Evolutionary conservation across 108 stramenopile species (phyloP).

Genomic region (Thalassiosira profunda): DNA sequence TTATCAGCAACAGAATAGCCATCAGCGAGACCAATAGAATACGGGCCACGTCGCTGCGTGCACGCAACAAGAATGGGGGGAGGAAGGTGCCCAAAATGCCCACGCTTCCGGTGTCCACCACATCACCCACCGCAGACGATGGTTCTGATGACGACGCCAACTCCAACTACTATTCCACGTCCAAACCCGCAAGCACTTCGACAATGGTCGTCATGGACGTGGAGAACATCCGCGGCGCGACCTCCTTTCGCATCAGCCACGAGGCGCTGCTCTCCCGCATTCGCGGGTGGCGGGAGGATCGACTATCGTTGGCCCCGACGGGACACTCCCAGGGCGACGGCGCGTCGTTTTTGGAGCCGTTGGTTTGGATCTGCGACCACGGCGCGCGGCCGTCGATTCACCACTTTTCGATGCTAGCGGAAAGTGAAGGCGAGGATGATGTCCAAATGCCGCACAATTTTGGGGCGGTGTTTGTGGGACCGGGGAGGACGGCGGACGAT

Average conservation of each 20-base stretch:
- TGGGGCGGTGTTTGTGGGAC: slow-evolving; percentile 60
- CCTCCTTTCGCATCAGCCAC: slow-evolving; percentile 62
- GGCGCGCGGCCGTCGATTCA: slow-evolving; percentile 26
- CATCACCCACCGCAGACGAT: neutral
- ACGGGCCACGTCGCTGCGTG: neutral
- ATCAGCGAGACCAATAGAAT: neutral
- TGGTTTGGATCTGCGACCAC: slow-evolving; percentile 41
- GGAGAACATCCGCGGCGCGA: slow-evolving; percentile 77
- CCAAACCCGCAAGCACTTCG: slow-evolving; percentile 1
- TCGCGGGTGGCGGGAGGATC: slow-evolving; percentile 37
- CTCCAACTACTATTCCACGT: neutral
- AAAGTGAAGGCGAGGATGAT: neutral
- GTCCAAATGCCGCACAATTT: slow-evolving; percentile 36
- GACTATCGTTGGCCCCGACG: slow-evolving; percentile 9
- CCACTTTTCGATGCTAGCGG: slow-evolving; percentile 13
- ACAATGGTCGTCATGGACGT: slow-evolving; percentile 59
- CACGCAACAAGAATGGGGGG: neutral
- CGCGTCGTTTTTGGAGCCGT: slow-evolving; percentile 22
- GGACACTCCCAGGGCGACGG: neutral
- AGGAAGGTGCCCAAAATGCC: slow-evolving; percentile 22
- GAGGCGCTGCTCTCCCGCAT: slow-evolving; percentile 36
- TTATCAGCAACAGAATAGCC: neutral
- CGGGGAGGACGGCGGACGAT: slow-evolving; percentile 67
- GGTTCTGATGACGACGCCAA: neutral
- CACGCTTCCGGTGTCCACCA: slow-evolving; percentile 8